Evolutionary conservation across 805 yeast genomes (phyloP), one percentile per base, ranked within the genome.

Genomic region (Spathaspora hagerdaliae): DNA sequence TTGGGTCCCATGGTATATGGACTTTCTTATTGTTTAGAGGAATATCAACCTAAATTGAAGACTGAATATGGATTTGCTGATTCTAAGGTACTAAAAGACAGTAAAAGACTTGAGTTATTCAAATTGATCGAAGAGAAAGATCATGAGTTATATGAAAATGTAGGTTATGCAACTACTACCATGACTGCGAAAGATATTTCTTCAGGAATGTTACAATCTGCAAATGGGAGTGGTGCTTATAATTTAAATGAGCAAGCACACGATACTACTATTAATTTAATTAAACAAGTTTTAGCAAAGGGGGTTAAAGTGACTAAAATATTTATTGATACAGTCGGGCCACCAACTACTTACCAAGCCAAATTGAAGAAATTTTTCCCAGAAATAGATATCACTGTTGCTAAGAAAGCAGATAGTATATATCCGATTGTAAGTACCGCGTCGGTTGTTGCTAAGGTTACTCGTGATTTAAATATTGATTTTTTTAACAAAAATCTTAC

Each of bases 1-100:
- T 57, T 95, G 36, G 99, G 99, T 0, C 96, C 98, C 0, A 94
- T 94, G 99, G 99, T 94, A 1, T 94, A 94, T 59, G 96, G 96
- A 3, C 72, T 89, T 6, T 82, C 94, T 3, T 94, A 89, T 59
- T 83, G 96, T 51, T 64, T 82, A 10, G 73, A 75, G 40, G 62
- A 68, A 0, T 86, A 79, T 46, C 75, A 72, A 29, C 58, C 65
- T 1, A 59, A 74, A 14, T 73, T 85, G 42, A 75, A 77, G 26
- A 59, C 53, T 36, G 66, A 75, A 31, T 84, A 79, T 52, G 97
- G 90, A 12, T 94, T 94, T 67, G 96, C 92, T 9, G 99, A 94
- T 63, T 91, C 98, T 5, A 94, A 94, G 58, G 85, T 87, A 5
- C 68, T 94, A 46, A 86, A 85, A 4, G 96, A 87, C 41, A 78